Conservation (phyloP, 768 basidiomycete genomes). For the Auriscalpium vulgare region DNA sequence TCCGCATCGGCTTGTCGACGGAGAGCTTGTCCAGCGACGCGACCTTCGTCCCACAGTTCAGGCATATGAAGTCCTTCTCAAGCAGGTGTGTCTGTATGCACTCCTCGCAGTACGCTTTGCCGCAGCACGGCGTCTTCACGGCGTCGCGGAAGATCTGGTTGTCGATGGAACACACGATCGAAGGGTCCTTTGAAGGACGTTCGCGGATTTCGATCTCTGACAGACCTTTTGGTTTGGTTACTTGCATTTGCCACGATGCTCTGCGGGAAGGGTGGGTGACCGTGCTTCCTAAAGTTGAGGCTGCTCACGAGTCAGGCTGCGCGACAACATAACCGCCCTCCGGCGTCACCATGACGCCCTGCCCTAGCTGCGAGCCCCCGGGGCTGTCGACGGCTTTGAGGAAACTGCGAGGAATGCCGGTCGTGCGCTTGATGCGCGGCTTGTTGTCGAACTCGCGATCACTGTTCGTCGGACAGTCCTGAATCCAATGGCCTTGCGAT, state of each 20-base stretch:
- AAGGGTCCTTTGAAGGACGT: conserved; percentile 68
- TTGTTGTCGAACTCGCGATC: conserved; percentile 91
- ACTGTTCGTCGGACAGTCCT: conserved; percentile 96
- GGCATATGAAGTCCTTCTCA: conserved; percentile 93
- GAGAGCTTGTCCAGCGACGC: conserved; percentile 82
- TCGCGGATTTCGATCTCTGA: conserved; percentile 89
- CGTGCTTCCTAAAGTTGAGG: not conserved
- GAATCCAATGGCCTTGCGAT: conserved; percentile 91
- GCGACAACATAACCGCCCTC: conserved; percentile 98
- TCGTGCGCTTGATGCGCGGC: conserved; percentile 94
- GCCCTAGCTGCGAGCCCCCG: conserved; percentile 55
- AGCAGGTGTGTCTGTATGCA: conserved; percentile 92
- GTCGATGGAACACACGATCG: conserved; percentile 86
- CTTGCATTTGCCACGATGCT: conserved; percentile 92
- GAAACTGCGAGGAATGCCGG: conserved; percentile 97
- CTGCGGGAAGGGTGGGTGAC: conserved; percentile 30
- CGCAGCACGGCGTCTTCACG: conserved; percentile 93
- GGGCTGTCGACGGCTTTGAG: conserved; percentile 93
- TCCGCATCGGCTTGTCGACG: conserved; percentile 72
- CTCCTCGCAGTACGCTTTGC: conserved; percentile 88
- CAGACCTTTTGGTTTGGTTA: conserved; percentile 67
- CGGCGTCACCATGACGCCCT: conserved; percentile 96
- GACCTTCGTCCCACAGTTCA: conserved; percentile 82
- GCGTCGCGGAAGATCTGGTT: conserved; percentile 90
- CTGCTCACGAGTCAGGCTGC: conserved; percentile 86